These are phyloP conservation scores for Ceratobasidium sp. DNA, from an alignment of 1,284 basidiomycete genomes.

Conservation along the genomic window DNA sequence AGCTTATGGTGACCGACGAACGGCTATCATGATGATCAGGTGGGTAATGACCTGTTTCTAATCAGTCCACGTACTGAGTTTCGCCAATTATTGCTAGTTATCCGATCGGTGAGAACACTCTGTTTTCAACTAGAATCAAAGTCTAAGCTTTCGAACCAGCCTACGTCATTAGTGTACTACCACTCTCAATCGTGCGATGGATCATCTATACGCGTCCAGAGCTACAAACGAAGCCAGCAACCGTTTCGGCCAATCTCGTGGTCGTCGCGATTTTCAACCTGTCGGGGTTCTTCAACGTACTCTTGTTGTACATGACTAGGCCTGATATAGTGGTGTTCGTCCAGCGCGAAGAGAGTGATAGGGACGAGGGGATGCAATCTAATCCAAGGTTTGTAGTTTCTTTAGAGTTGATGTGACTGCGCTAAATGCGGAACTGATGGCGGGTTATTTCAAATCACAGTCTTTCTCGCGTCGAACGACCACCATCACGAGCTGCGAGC, in stretches of 20 bases:
- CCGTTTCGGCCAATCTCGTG: background rate
- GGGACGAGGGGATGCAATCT: background rate
- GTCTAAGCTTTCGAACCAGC: background rate
- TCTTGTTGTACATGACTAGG: background rate
- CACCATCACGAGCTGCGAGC: background rate
- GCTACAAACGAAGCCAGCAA: background rate
- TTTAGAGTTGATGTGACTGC: too few species aligned
- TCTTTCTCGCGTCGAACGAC: background rate
- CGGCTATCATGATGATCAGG: slow-evolving; percentile 7
- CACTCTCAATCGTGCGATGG: slow-evolving; percentile 11
- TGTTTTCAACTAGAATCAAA: background rate
- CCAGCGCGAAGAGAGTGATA: background rate
- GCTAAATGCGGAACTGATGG: background rate
- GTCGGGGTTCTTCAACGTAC: background rate
- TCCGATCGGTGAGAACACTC: background rate
- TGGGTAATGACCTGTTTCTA: background rate
- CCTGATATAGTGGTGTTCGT: background rate
- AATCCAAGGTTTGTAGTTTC: slow-evolving; percentile 4
- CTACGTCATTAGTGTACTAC: background rate
- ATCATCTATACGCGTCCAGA: background rate
- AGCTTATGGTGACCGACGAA: background rate
- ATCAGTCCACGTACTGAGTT: background rate
- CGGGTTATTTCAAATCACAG: slow-evolving; percentile 2
- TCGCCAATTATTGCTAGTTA: background rate
- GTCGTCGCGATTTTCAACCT: slow-evolving; percentile 8